phyloP scores from a whole-genome alignment of 768 basidiomycete species.

The Tulasnella sp. region DNA sequence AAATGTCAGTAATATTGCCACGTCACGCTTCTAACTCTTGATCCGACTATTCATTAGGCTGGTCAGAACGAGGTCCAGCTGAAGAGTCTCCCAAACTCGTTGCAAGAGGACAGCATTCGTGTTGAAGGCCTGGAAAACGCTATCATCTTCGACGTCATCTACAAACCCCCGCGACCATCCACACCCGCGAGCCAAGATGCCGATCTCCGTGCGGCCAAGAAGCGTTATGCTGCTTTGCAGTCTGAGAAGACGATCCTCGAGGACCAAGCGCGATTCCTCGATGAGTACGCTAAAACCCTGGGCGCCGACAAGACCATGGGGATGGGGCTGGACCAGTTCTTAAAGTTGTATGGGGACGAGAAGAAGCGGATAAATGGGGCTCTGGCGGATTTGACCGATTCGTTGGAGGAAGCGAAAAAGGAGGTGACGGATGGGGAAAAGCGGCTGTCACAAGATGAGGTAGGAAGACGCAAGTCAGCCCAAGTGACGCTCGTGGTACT shows the following conservation, averaged over 20 bases:
- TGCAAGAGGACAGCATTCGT: slow-evolving; percentile 16
- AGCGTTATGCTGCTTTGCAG: background rate
- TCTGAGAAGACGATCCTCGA: slow-evolving; percentile 5
- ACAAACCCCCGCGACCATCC: slow-evolving; percentile 2
- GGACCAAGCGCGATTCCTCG: slow-evolving; percentile 1
- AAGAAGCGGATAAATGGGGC: background rate
- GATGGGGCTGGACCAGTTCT: slow-evolving; percentile 30
- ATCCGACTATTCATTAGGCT: too few relatives aligned
- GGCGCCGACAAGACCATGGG: slow-evolving; percentile 27
- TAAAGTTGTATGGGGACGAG: slow-evolving; percentile 25
- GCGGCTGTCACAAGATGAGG: background rate
- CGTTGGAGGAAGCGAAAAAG: slow-evolving; percentile 1
- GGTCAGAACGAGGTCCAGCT: background rate
- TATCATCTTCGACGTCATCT: slow-evolving; percentile 19
- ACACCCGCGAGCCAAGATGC: background rate
- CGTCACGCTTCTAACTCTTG: too few relatives aligned
- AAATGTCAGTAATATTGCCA: background rate
- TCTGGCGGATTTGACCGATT: slow-evolving; percentile 2
- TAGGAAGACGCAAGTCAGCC: slow-evolving; percentile 21
- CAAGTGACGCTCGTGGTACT: slow-evolving; percentile 36
- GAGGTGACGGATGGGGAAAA: slow-evolving; percentile 28
- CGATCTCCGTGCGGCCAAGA: background rate
- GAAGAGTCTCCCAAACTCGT: slow-evolving; percentile 3
- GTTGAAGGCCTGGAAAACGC: slow-evolving; percentile 19
- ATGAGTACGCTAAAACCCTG: slow-evolving; percentile 21